Evolutionary conservation across 768 basidiomycete genomes (phyloP).

Genomic region (Cystofilobasidium bisporidii): DNA sequence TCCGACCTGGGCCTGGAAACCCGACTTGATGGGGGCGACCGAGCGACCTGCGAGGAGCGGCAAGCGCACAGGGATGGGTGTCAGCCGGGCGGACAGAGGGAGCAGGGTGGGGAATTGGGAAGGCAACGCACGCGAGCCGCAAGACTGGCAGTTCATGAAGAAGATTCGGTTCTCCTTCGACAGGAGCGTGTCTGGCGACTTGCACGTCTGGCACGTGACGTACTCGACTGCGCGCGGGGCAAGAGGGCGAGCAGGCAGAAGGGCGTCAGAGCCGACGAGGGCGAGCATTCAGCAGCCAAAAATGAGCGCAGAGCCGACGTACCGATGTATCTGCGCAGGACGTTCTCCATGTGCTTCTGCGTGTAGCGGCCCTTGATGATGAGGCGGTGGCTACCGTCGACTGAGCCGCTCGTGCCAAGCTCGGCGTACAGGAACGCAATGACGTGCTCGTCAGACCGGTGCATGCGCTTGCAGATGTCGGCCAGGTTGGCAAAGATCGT

Average conservation of each 20-base stretch:
- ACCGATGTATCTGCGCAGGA: conserved; percentile 93
- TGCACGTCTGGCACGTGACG: conserved; percentile 99
- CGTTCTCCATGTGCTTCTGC: conserved; percentile 96
- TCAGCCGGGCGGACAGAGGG: not conserved
- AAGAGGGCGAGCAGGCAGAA: not conserved
- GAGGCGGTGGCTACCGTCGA: conserved; percentile 80
- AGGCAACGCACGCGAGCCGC: conserved; percentile 37
- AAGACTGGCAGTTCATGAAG: conserved; percentile 52
- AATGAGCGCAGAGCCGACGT: conserved; percentile 36
- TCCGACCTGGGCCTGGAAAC: conserved; percentile 79
- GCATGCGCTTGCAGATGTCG: conserved; percentile 98
- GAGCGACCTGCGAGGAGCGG: conserved; percentile 57
- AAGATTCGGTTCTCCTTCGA: conserved; percentile 98
- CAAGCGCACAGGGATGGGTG: conserved; percentile 34
- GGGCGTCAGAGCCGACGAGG: not conserved
- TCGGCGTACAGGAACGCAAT: conserved; percentile 95
- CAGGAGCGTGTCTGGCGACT: conserved; percentile 91
- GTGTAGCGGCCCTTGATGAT: conserved; percentile 98
- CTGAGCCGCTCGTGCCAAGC: conserved; percentile 93
- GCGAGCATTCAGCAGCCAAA: not conserved
- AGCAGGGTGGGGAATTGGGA: not conserved
- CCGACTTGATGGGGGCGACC: conserved; percentile 94
- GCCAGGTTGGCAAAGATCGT: conserved; percentile 92
- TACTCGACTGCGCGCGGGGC: conserved; percentile 65
- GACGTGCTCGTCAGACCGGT: conserved; percentile 92